A percentile compares a stretch with the other conserved stretches of the same genome.
Conservation (phyloP, 2,329 filamentous ascomycete species). For the Ilyonectria sp. region DNA sequence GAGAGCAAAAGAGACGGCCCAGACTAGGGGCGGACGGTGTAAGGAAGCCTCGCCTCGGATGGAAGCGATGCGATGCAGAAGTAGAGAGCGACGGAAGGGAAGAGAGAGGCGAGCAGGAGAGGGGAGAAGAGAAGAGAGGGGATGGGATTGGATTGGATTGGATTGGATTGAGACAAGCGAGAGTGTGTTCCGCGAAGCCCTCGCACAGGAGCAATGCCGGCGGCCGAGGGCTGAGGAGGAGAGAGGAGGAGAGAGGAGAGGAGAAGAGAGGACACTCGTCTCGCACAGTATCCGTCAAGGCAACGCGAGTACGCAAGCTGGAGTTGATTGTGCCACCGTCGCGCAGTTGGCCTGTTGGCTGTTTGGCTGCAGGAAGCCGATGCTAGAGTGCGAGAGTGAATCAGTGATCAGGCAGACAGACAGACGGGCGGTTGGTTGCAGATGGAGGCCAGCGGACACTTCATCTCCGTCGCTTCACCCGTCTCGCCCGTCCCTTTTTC, state of each 20-base stretch:
- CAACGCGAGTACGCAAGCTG: constrained; percentile 1
- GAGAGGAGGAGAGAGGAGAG: too few relatives aligned
- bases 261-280: not conserved
- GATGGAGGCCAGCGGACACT: not conserved
- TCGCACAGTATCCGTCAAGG: constrained; percentile 18
- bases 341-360: not conserved
- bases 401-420: too few relatives aligned
- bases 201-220: constrained; percentile 5
- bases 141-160: constrained; percentile 1
- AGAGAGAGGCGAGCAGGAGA: not conserved
- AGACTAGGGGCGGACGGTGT: not conserved
- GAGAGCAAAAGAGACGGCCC: not conserved
- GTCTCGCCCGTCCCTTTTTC: too few relatives aligned
- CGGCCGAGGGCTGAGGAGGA: not conserved
- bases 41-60: not conserved
- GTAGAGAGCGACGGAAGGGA: not conserved
- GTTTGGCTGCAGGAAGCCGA: constrained; percentile 23
- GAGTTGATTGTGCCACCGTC: constrained; percentile 21
- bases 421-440: not conserved
- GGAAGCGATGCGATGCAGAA: not conserved
- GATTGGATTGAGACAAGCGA: constrained; percentile 23
- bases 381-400: not conserved
- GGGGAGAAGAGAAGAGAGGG: not conserved
- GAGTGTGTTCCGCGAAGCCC: constrained; percentile 2
- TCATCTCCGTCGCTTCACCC: too few relatives aligned